Conservation (phyloP, 192 early-diverging fungal species). For the Dissophora globulifera region DNA sequence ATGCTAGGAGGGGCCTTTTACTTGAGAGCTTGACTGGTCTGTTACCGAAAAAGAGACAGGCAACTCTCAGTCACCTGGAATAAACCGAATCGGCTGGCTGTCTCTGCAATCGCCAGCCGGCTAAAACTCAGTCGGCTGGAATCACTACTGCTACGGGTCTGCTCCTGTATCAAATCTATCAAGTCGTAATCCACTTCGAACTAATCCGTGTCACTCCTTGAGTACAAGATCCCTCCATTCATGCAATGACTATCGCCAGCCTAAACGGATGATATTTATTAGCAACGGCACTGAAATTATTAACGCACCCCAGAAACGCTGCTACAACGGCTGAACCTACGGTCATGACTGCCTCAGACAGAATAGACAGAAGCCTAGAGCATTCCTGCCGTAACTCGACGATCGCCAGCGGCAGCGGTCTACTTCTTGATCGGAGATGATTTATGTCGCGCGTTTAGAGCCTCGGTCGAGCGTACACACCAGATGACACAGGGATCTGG, state of each 20-base stretch:
- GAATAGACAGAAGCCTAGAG: constrained; percentile 73
- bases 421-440: constrained; percentile 57
- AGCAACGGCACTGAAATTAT: too few species aligned
- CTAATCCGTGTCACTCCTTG: constrained; percentile 95
- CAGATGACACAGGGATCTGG: too few species aligned
- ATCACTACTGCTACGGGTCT: constrained; percentile 53
- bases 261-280: too few species aligned
- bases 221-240: constrained; percentile 92
- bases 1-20: too few species aligned
- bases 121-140: too few species aligned
- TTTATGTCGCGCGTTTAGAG: too few species aligned
- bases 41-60: too few species aligned
- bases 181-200: constrained; percentile 84
- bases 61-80: too few species aligned
- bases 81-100: too few species aligned
- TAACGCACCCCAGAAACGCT: background rate
- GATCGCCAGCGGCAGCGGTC: constrained; percentile 92
- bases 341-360: constrained; percentile 83
- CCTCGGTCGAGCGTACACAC: too few species aligned
- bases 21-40: too few species aligned
- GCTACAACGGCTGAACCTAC: constrained; percentile 58
- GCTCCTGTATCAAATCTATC: constrained; percentile 69
- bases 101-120: too few species aligned
- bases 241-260: constrained; percentile 91
- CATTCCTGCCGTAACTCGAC: constrained; percentile 92